These are phyloP conservation scores for Apiospora pterosperma DNA, from an alignment of 2,329 filamentous ascomycete species.

Conservation along the genomic window DNA sequence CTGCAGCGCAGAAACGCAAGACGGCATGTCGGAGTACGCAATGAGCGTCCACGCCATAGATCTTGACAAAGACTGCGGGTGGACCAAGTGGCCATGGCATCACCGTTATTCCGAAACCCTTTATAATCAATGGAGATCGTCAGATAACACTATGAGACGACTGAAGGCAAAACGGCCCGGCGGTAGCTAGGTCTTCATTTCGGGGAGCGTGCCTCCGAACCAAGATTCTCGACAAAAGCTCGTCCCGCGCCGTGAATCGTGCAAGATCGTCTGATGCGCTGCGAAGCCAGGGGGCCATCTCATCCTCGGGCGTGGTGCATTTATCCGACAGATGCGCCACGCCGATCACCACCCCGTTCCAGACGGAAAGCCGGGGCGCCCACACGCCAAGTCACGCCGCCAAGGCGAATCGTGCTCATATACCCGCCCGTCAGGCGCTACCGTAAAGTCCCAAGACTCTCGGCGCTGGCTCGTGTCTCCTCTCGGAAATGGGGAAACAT, in stretches of 20 bases:
- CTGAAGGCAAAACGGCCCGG: too few relatives aligned
- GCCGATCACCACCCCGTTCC: background rate
- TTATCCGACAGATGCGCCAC: background rate
- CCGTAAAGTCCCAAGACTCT: conserved; percentile 4
- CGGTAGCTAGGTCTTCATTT: background rate
- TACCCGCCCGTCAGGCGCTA: background rate
- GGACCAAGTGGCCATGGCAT: too few relatives aligned
- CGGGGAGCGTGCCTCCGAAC: background rate
- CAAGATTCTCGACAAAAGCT: background rate
- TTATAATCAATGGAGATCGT: too few relatives aligned
- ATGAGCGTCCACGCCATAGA: too few relatives aligned
- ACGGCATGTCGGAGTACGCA: too few relatives aligned
- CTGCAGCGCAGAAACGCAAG: too few relatives aligned
- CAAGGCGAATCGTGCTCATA: background rate
- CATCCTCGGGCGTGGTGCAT: background rate
- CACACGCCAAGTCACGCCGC: background rate
- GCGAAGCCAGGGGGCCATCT: background rate
- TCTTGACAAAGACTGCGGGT: too few relatives aligned
- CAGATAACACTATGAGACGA: too few relatives aligned
- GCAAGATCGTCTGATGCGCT: background rate
- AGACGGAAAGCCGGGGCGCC: background rate
- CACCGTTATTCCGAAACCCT: too few relatives aligned
- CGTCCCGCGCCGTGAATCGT: background rate
- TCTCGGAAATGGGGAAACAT: background rate
- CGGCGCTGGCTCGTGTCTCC: background rate